Base-by-base conservation (phyloP, 2,329 filamentous ascomycete species). In the Beauveria varroae region DNA sequence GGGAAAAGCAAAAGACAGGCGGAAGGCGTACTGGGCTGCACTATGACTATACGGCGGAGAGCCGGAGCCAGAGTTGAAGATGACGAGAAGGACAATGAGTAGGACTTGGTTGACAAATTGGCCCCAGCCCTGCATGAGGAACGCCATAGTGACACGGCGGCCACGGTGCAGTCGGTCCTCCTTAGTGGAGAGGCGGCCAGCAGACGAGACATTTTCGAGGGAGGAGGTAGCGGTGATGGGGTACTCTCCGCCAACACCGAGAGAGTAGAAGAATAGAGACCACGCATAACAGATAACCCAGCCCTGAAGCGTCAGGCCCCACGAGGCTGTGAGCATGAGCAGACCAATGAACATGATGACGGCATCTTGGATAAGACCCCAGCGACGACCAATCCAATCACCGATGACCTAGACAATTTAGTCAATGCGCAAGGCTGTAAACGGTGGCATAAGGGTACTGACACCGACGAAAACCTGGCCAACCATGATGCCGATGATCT, bases 121-220 rank as follows among this genome's bases (percentile, higher is more conserved):
- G 66, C 93, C 93, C 93, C 93, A 98, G 60, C 93, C 93, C 76
- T 98, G 93, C 93, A 98, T 97, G 76, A 98, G 76, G 80, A 98
- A 98, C 62, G 93, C 93, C 74, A 89, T 91, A 66, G 92, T 96
- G 72, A 97, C 93, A 75, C 96, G 96, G 71, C 93, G 90, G 65
- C 93, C 93, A 76, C 93, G 91, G 79, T 98, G 93, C 58, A 98
- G 86, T 72, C 93, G 91, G 73, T 98, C 93, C 59, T 96, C 91
- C 64, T 88, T 88, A 62, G 92, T 96, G 7, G 93, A 97, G 59
- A 96, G 78, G 73, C 88, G 93, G 64, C 93, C 93, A 43, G 91
- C 78, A n/a, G 90, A 86, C 51, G 93, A 88, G 18, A 91, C 89
- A 70, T 93, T 91, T 74, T 96, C 92, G 86, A 98, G 96, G 63